phyloP scores from a whole-genome alignment of 805 yeast genomes.

The Candida chilensis region DNA sequence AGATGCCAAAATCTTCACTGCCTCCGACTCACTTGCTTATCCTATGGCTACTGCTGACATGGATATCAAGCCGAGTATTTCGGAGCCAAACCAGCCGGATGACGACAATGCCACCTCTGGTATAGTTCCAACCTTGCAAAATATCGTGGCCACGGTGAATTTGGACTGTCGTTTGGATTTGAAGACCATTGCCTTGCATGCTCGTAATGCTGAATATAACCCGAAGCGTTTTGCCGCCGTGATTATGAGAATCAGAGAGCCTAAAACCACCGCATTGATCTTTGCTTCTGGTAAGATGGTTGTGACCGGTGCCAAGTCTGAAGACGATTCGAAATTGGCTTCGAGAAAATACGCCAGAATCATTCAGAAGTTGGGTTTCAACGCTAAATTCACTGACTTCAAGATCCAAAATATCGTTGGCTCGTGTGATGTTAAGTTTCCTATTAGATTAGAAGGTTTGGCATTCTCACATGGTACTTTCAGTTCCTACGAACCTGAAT shows the following conservation, averaged over 20 bases:
- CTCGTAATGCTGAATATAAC: conserved; percentile 97
- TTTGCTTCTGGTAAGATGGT: conserved; percentile 99
- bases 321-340: conserved; percentile 96
- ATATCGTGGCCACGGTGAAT: conserved; percentile 96
- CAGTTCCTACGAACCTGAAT: conserved; percentile 96
- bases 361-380: conserved; percentile 94
- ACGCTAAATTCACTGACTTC: conserved; percentile 96
- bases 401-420: conserved; percentile 98
- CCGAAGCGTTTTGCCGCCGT: conserved; percentile 99
- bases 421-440: conserved; percentile 97
- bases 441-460: conserved; percentile 92
- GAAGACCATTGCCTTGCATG: conserved; percentile 95
- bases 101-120: conserved; percentile 84
- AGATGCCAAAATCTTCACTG: conserved; percentile 64
- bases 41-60: conserved; percentile 41
- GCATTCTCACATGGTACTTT: conserved; percentile 98
- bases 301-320: conserved; percentile 98
- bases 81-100: conserved; percentile 30
- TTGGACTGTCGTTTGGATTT: conserved; percentile 92
- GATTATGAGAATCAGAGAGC: conserved; percentile 98
- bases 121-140: conserved; percentile 90
- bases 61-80: conserved; percentile 11
- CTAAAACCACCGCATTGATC: conserved; percentile 94
- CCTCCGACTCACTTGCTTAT: conserved; percentile 52
- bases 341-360: conserved; percentile 97